A percentile compares a stretch with the other conserved stretches of the same genome.
Conservation (phyloP, 1,139 yeast genomes). For the Debaryomyces sp. region DNA sequence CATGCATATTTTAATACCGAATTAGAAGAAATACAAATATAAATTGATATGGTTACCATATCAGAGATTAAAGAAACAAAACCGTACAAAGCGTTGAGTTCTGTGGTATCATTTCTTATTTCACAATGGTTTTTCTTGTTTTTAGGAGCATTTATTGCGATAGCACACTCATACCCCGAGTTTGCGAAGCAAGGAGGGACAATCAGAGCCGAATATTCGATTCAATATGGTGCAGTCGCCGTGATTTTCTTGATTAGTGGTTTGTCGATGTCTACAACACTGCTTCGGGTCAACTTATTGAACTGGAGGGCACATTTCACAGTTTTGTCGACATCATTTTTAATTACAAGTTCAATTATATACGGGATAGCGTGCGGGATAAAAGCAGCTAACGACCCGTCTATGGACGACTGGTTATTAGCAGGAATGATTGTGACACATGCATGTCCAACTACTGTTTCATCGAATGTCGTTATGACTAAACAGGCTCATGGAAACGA, state of each 20-base stretch:
- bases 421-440: conserved; percentile 82
- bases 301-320: conserved; percentile 85
- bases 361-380: conserved; percentile 77
- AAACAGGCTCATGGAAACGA: conserved; percentile 79
- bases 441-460: conserved; percentile 88
- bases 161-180: conserved; percentile 77
- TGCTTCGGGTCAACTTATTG: conserved; percentile 58
- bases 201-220: conserved; percentile 71
- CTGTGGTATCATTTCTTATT: conserved; percentile 30
- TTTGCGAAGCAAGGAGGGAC: conserved; percentile 84
- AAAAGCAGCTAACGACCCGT: conserved; percentile 54
- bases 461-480: conserved; percentile 91
- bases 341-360: conserved; percentile 74
- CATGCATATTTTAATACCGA: neutral
- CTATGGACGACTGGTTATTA: conserved; percentile 71
- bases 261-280: conserved; percentile 67
- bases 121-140: conserved; percentile 75
- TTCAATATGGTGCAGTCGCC: conserved; percentile 87
- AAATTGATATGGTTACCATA: conserved; percentile 1
- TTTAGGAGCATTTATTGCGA: conserved; percentile 69
- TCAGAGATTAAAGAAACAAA: conserved; percentile 8
- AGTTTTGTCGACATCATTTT: conserved; percentile 66
- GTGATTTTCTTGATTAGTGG: conserved; percentile 82
- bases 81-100: conserved; percentile 15
- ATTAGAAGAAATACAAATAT: neutral